Conservation (phyloP, 371 early-diverging fungal species). For the Coemansia sp. region DNA sequence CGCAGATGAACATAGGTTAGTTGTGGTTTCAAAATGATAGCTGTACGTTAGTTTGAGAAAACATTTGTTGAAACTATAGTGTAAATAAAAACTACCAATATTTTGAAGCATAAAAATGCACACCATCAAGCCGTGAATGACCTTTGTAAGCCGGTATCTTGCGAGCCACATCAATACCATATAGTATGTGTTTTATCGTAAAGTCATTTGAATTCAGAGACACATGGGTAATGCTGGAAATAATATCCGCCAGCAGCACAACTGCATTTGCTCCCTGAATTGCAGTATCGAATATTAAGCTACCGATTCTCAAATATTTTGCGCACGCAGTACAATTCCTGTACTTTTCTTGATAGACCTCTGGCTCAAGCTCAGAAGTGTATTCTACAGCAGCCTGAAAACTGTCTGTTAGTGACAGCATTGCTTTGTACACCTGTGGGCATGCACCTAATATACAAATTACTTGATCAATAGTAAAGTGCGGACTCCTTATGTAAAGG, state of each 20-base stretch:
- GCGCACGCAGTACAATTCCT: neutral
- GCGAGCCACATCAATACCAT: neutral
- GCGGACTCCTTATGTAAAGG: neutral
- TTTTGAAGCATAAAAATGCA: neutral
- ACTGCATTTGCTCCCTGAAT: neutral
- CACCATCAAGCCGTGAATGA: neutral
- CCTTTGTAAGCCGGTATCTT: neutral
- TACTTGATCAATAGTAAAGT: neutral
- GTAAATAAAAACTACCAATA: no score
- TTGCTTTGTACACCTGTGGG: neutral
- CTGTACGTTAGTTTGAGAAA: no score
- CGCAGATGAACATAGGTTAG: no score
- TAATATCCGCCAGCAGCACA: constrained; percentile 4
- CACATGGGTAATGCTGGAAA: neutral
- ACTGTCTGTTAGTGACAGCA: neutral
- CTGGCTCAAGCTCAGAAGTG: no score
- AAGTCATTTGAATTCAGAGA: neutral
- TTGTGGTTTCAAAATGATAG: no score
- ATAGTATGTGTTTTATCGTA: neutral
- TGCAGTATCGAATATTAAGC: neutral
- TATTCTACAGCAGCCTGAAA: neutral
- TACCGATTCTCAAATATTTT: neutral
- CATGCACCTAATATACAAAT: constrained; percentile 2
- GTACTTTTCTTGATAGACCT: neutral
- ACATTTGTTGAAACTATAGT: no score